phyloP scores from a whole-genome alignment of 345 rosid genomes.

The Combretum micranthum region DNA sequence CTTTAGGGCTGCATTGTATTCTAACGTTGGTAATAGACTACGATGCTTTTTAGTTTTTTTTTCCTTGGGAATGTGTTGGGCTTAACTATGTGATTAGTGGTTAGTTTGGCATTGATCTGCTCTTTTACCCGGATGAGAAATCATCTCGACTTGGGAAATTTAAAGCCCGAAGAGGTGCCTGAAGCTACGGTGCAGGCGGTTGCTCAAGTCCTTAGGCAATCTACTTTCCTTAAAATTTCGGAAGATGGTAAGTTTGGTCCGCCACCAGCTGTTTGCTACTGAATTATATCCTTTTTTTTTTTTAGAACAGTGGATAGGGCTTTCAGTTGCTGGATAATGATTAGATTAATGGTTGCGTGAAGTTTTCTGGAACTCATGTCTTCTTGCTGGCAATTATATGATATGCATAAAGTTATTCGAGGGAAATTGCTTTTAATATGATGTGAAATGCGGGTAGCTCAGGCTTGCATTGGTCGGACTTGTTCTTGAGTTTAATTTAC shows the following conservation, averaged over 20 bases:
- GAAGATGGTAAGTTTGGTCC: constrained; percentile 62
- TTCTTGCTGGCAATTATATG: too few species aligned
- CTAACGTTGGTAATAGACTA: too few species aligned
- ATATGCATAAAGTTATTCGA: too few species aligned
- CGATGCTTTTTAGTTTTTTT: neutral
- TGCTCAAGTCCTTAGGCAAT: constrained; percentile 69
- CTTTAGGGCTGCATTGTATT: neutral
- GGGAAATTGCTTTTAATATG: too few species aligned
- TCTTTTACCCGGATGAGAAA: constrained; percentile 84
- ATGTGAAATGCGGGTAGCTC: too few species aligned
- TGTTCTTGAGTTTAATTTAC: too few species aligned
- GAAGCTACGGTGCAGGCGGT: constrained; percentile 72
- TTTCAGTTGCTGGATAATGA: too few species aligned
- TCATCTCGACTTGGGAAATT: constrained; percentile 57
- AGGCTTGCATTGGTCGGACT: too few species aligned
- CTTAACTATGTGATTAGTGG: constrained; percentile 57
- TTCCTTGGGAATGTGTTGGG: constrained; percentile 3
- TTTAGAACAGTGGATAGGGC: too few species aligned
- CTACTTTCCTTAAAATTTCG: constrained; percentile 66
- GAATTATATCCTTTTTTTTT: neutral
- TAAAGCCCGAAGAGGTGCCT: constrained; percentile 64
- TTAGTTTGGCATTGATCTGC: constrained; percentile 81
- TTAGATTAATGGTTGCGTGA: too few species aligned
- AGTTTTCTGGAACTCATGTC: too few species aligned
- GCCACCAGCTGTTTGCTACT: too few species aligned